Conservation (phyloP, 345 rosid genomes). For the Iberis pinnata region DNA sequence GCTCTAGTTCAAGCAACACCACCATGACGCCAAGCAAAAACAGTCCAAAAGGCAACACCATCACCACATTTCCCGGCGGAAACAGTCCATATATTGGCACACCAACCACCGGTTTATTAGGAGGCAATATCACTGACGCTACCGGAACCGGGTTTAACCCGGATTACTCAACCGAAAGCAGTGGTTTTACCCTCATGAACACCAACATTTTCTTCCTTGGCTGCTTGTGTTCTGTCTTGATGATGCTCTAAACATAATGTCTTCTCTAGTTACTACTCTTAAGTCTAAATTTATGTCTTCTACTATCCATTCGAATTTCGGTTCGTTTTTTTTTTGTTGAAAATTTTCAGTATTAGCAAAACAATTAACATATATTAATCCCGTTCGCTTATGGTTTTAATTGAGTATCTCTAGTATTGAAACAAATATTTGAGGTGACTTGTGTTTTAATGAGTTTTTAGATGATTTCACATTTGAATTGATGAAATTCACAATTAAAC, state of each 20-base stretch:
- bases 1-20: slow-evolving; percentile 14
- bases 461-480: too few relatives aligned
- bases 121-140: slow-evolving; percentile 28
- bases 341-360: too few relatives aligned
- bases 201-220: slow-evolving; percentile 1
- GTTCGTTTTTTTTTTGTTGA: slow-evolving; percentile 20
- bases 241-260: slow-evolving; percentile 11
- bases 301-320: not conserved
- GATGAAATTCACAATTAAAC: too few relatives aligned
- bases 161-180: slow-evolving; percentile 28
- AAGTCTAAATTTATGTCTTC: slow-evolving; percentile 1
- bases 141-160: slow-evolving; percentile 31
- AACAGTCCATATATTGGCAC: slow-evolving; percentile 30
- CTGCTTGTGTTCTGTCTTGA: slow-evolving; percentile 15
- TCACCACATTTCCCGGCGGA: slow-evolving; percentile 29
- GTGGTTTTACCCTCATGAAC: slow-evolving; percentile 6
- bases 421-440: too few relatives aligned
- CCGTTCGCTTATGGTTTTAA: too few relatives aligned
- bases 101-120: slow-evolving; percentile 29
- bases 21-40: slow-evolving; percentile 27
- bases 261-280: not conserved
- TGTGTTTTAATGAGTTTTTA: too few relatives aligned
- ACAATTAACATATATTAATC: too few relatives aligned
- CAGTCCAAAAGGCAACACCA: slow-evolving; percentile 26
- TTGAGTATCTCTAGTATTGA: too few relatives aligned